Base-by-base conservation (phyloP, 345 rosid genomes). In the Gossypium mustelinum region DNA sequence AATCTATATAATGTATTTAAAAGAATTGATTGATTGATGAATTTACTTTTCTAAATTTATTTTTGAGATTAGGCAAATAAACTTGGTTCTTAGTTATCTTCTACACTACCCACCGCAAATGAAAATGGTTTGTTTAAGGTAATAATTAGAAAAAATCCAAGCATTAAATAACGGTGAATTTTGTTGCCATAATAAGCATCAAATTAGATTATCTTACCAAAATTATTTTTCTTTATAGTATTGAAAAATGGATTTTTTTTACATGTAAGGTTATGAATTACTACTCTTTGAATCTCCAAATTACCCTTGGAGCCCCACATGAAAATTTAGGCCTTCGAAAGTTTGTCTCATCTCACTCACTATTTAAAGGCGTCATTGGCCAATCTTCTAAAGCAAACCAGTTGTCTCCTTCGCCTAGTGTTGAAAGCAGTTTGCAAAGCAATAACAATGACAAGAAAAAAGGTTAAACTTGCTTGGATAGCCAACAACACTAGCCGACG, bases 381-480 rank as follows among this genome's bases (percentile, higher is more conserved):
- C 7, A 43, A 11, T 18, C 27, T 13, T n/a, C 11, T 11, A 13
- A 18, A 43, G 24, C 47, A 41, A 3, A 17, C 27, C 13, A 43
- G 11, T 43, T 43, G 9, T 59, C n/a, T 59, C 13, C 9, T 25
- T 22, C 34, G 2, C 4, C 16, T 24, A 34, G 1, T 24, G 16
- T 22, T 24, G 44, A 29, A 11, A 29, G 0, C 14, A 7, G 0
- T 62, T 62, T 17, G 5, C 55, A 16, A 16, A 29, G 44, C 45
- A 22, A 1, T 22, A 71, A 69, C 9, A 41, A 88, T 88, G 89
- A 73, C 85, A 4, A 82, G 92, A 67, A 89, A 77, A 80, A 87
- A 80, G 81, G 84, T 87, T 60, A 80, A 77, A 51, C 85, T 84
- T 22, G 72, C 22, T 4, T 85, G 80, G 82, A 84, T 85, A 4